A percentile compares a stretch with the other conserved stretches of the same genome.
Evolutionary conservation across 2,329 filamentous ascomycete genomes (phyloP).

Genomic region (Ambrosiella beaveri): DNA sequence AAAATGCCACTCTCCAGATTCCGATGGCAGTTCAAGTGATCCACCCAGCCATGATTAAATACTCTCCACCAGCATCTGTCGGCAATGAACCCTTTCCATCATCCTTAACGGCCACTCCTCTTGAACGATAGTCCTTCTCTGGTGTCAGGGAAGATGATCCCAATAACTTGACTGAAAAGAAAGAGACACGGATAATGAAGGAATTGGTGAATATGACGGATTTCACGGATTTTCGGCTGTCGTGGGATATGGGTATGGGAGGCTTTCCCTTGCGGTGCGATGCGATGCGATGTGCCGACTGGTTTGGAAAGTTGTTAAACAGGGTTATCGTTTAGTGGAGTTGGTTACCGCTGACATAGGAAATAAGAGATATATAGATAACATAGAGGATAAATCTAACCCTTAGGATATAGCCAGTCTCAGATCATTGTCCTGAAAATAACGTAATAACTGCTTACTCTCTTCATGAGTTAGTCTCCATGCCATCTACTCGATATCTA

Average conservation of each 20-base stretch:
- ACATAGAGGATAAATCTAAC: neutral
- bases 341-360: neutral
- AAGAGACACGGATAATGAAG: neutral
- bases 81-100: too few species aligned
- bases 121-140: too few species aligned
- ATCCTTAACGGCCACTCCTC: too few species aligned
- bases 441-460: too few species aligned
- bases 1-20: too few species aligned
- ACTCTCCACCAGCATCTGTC: too few species aligned
- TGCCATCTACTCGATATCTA: too few species aligned
- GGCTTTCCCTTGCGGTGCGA: too few species aligned
- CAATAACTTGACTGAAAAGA: neutral
- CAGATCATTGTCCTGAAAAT: too few species aligned
- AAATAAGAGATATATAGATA: neutral
- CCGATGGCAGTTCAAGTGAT: too few species aligned
- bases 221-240: neutral
- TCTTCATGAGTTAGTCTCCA: too few species aligned
- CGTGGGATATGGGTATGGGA: neutral
- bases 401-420: neutral
- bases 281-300: neutral
- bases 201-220: neutral
- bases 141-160: neutral
- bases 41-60: too few species aligned
- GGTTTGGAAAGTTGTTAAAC: neutral
- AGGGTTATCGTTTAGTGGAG: neutral